These are phyloP conservation scores for Colletotrichum sp. DNA, from an alignment of 2,329 filamentous ascomycete genomes.

Conservation along the genomic window DNA sequence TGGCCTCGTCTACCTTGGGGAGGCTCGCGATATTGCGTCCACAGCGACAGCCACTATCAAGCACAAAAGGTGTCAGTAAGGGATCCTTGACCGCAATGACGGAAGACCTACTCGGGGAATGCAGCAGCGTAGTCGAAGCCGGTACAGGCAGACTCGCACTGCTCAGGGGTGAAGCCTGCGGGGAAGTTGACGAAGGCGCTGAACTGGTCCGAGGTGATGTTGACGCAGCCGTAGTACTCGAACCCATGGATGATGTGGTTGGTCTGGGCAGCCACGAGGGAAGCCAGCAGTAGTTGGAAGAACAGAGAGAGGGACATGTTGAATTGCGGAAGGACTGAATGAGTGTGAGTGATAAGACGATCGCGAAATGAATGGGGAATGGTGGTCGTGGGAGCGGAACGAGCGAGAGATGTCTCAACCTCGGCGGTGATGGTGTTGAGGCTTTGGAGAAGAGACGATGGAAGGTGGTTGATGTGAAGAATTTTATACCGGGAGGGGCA, in stretches of 20 bases:
- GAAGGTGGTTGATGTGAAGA: background rate
- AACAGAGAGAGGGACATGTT: background rate
- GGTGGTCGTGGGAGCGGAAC: background rate
- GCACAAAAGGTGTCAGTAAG: no score
- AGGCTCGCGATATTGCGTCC: conserved; percentile 2
- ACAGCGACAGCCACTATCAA: conserved; percentile 12
- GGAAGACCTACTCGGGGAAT: conserved; percentile 2
- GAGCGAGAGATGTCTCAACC: background rate
- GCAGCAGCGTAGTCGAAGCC: conserved; percentile 10
- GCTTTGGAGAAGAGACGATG: background rate
- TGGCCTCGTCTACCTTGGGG: background rate
- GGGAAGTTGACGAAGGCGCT: conserved; percentile 3
- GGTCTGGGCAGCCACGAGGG: background rate
- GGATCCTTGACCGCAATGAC: no score
- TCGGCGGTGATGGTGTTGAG: background rate
- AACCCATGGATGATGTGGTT: conserved; percentile 5
- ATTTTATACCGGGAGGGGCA: background rate
- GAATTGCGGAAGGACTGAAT: background rate
- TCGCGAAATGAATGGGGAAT: background rate
- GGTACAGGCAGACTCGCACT: conserved; percentile 17
- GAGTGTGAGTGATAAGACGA: background rate
- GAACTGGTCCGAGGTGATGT: conserved; percentile 4
- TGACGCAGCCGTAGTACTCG: conserved; percentile 18
- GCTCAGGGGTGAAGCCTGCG: conserved; percentile 5
- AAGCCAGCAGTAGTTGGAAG: background rate